These are phyloP conservation scores for Auriscalpium vulgare DNA, from an alignment of 768 basidiomycete genomes.

Conservation along the genomic window DNA sequence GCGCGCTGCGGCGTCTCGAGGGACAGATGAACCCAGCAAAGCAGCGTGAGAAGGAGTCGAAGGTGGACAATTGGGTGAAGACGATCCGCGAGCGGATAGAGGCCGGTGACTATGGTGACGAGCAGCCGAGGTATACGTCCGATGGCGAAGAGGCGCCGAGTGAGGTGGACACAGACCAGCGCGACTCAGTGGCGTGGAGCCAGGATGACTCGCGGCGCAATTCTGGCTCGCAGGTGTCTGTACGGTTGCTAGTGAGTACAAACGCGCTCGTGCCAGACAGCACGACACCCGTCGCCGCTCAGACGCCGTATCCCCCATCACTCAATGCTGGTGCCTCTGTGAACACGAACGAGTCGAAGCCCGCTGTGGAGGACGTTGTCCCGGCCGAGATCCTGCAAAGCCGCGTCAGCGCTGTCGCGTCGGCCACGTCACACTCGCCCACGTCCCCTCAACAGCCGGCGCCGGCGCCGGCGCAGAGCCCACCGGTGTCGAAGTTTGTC, in stretches of 20 bases:
- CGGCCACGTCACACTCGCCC: conserved; percentile 23
- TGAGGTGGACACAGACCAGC: neutral
- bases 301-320: neutral
- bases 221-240: conserved; percentile 7
- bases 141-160: conserved; percentile 28
- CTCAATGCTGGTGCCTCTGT: neutral
- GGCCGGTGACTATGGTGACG: conserved; percentile 55
- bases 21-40: conserved; percentile 75
- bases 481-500: neutral
- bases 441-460: conserved; percentile 20
- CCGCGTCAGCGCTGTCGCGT: conserved; percentile 33
- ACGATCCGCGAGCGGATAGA: conserved; percentile 60
- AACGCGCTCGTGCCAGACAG: conserved; percentile 1
- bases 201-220: neutral
- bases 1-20: conserved; percentile 72
- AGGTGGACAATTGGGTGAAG: conserved; percentile 79
- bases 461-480: neutral
- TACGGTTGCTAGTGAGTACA: neutral
- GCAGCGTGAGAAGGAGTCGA: conserved; percentile 61
- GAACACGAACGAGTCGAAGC: conserved; percentile 36
- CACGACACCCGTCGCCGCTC: conserved; percentile 2
- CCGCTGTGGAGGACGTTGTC: conserved; percentile 51
- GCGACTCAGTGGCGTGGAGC: neutral
- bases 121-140: conserved; percentile 47
- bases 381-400: conserved; percentile 61